These are phyloP conservation scores for Noccaea bulbosa DNA, from an alignment of 345 rosid species.

Conservation along the genomic window DNA sequence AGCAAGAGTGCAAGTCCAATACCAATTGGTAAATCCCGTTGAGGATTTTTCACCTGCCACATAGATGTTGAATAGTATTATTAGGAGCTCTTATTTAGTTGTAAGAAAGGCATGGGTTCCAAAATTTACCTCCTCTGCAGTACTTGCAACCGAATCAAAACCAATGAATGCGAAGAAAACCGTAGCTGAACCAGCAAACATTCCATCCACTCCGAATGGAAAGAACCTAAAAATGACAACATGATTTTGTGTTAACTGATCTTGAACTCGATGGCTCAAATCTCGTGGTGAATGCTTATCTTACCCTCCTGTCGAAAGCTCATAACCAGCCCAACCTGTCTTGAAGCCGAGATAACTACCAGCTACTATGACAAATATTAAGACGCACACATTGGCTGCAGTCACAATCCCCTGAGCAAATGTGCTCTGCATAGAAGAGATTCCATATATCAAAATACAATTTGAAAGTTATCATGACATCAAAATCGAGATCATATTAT, in stretches of 20 bases:
- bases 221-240: conserved; percentile 55
- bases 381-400: conserved; percentile 71
- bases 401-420: conserved; percentile 83
- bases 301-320: conserved; percentile 95
- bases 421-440: conserved; percentile 70
- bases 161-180: conserved; percentile 97
- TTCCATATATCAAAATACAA: conserved; percentile 5
- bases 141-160: conserved; percentile 96
- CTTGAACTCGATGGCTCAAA: conserved; percentile 1
- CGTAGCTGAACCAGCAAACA: conserved; percentile 98
- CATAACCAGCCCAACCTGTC: conserved; percentile 93
- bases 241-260: conserved; percentile 9
- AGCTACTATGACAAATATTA: conserved; percentile 82
- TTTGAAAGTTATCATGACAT: neutral
- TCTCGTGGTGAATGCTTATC: conserved; percentile 11
- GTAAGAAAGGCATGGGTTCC: neutral
- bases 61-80: conserved; percentile 24
- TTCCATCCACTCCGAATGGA: conserved; percentile 91
- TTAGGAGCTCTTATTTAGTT: neutral
- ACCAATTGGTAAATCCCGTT: conserved; percentile 93
- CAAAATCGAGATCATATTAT: neutral
- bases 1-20: conserved; percentile 82
- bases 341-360: conserved; percentile 88
- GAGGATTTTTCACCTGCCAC: conserved; percentile 93
- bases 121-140: conserved; percentile 87